Evolutionary conservation across 495 filamentous ascomycete species (phyloP).

Genomic region (Elasticomyces elasticus): DNA sequence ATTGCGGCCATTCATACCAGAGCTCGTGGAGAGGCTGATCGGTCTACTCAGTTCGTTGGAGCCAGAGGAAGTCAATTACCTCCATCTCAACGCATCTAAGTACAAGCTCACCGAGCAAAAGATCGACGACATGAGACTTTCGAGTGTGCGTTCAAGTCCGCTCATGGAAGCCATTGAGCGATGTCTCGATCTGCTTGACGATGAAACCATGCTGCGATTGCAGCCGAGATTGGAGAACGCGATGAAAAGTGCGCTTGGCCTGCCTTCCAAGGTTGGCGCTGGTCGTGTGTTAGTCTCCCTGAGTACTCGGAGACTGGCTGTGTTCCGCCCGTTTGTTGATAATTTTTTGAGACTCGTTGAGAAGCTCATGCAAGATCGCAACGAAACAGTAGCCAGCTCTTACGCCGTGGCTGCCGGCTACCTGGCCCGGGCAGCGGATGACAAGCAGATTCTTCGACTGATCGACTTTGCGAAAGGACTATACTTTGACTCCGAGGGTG

Average conservation of each 20-base stretch:
- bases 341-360: conserved; percentile 64
- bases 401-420: conserved; percentile 85
- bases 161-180: conserved; percentile 90
- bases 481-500: conserved; percentile 73
- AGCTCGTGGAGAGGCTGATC: conserved; percentile 70
- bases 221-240: conserved; percentile 59
- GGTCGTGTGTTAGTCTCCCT: conserved; percentile 78
- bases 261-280: conserved; percentile 88
- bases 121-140: conserved; percentile 75
- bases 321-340: conserved; percentile 69
- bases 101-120: conserved; percentile 73
- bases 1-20: conserved; percentile 68
- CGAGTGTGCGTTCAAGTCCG: conserved; percentile 72
- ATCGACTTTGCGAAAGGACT: conserved; percentile 55
- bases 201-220: conserved; percentile 60
- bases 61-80: conserved; percentile 76
- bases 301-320: conserved; percentile 60
- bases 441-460: conserved; percentile 58
- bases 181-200: conserved; percentile 77
- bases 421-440: conserved; percentile 60
- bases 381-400: conserved; percentile 76
- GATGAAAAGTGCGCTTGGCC: conserved; percentile 74
- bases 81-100: conserved; percentile 79
- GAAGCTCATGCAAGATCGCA: conserved; percentile 75
- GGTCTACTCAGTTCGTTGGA: conserved; percentile 77